Evolutionary conservation across 108 stramenopile species (phyloP), one percentile per base, ranked within the genome.

Genomic region (Licmophora abbreviata): DNA sequence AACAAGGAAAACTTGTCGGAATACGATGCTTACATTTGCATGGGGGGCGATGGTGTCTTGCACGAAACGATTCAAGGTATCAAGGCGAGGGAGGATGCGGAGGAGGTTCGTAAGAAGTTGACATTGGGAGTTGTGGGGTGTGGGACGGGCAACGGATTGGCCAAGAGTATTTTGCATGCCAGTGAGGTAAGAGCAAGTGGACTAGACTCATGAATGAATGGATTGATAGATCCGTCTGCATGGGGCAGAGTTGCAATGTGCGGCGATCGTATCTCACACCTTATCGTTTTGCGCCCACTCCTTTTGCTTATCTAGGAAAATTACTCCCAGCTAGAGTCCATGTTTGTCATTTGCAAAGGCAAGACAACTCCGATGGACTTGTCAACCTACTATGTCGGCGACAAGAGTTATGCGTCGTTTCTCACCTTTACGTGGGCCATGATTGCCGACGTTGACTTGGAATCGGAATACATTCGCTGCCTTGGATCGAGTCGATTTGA

Each of bases 401-500:
- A 63, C 17, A 56, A 67, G 54, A 56, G 57, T 5, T 88, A 85
- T 53, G 51, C 68, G 14, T 79, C 79, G 1, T 85, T 88, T 41
- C 61, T 93, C 41, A 82, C 85, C 27, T 89, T 76, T 44, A 57
- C 80, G 20, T 93, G 85, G 85, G 83, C 79, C 21, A 68, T 88
- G 12, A 82, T 93, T 66, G 92, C 92, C 18, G 85, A 90, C 59
- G 76, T 88, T 47, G 92, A 93, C 51, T 78, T 89, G 42, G 92
- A 89, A 56, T 85, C 83, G 8, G 88, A 93, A 56, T 57, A 59
- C 32, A 51, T 89, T 22, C 77, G 79, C 27, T 84, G 63, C 54
- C 24, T 89, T 38, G 92, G 92, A 20, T 49, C 48, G 24, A n/a
- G 80, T 6, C 78, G 92, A 18, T 61, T 68, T 31, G 92, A 93